Evolutionary conservation across 1,284 basidiomycete species (phyloP).

Genomic region (Fomitopsis schrenkii): DNA sequence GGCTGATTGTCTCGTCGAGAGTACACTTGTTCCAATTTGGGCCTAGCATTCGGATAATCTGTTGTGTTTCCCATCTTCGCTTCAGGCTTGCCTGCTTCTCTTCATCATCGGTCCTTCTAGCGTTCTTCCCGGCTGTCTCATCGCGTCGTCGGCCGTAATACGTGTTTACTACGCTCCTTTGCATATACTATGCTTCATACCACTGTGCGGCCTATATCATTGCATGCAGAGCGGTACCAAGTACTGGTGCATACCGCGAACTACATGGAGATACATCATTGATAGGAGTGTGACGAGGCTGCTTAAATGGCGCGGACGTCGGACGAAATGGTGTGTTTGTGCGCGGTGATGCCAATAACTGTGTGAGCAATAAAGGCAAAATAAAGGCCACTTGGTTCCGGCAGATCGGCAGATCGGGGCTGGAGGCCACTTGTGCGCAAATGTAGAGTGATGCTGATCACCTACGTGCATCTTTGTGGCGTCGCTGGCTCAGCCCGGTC

Average conservation of each 20-base stretch:
- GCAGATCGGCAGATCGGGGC: neutral
- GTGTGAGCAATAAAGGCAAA: neutral
- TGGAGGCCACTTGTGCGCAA: neutral
- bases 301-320: no score
- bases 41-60: conserved; percentile 23
- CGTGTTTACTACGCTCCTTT: conserved; percentile 21
- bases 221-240: neutral
- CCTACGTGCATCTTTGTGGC: neutral
- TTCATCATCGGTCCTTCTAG: conserved; percentile 12
- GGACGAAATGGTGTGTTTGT: neutral
- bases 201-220: neutral
- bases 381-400: neutral
- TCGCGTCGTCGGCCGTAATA: conserved; percentile 13
- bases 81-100: conserved; percentile 15
- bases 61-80: conserved; percentile 12
- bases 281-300: no score
- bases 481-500: neutral
- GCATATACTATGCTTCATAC: conserved; percentile 13
- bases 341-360: neutral
- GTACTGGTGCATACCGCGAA: no score
- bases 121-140: conserved; percentile 10
- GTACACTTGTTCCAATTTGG: conserved; percentile 13
- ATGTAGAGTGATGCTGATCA: neutral
- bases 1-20: conserved; percentile 12
- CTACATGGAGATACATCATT: no score